These are phyloP conservation scores for Amaranthus palmeri DNA, from an alignment of 148 eudicot species.

Conservation along the genomic window DNA sequence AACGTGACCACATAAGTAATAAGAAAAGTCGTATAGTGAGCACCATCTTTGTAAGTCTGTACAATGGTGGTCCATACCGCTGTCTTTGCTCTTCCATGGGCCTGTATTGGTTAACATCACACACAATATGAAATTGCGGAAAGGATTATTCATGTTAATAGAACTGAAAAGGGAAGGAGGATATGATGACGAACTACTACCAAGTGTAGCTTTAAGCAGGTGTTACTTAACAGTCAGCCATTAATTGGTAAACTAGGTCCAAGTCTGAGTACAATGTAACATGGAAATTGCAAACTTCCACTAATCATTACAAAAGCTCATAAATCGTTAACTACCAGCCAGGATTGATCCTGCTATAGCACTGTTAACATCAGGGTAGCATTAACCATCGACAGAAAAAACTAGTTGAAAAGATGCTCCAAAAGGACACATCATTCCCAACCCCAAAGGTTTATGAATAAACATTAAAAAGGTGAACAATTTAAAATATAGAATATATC, in stretches of 20 bases:
- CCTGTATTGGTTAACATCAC: slow-evolving; percentile 35
- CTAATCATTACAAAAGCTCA: neutral
- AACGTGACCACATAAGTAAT: slow-evolving; percentile 54
- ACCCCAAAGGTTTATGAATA: too few relatives aligned
- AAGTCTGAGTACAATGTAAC: neutral
- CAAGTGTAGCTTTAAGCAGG: neutral
- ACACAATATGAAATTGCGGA: neutral
- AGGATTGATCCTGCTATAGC: neutral
- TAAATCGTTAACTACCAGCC: neutral
- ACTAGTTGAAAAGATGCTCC: neutral
- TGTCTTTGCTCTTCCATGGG: slow-evolving; percentile 99
- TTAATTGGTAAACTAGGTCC: neutral
- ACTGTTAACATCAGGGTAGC: neutral
- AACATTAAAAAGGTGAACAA: too few relatives aligned
- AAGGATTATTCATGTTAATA: neutral
- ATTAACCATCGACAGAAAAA: neutral
- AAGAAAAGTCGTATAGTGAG: slow-evolving; percentile 61
- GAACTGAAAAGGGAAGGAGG: slow-evolving; percentile 5
- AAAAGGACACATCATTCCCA: neutral
- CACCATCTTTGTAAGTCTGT: slow-evolving; percentile 84
- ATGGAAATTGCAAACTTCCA: neutral
- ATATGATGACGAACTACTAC: neutral
- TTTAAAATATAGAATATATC: too few relatives aligned
- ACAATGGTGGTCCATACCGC: slow-evolving; percentile 95
- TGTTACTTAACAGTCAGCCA: neutral